Evolutionary conservation across 495 filamentous ascomycete genomes (phyloP), one percentile per base, ranked within the genome.

Genomic region (Lichina pygmaea): DNA sequence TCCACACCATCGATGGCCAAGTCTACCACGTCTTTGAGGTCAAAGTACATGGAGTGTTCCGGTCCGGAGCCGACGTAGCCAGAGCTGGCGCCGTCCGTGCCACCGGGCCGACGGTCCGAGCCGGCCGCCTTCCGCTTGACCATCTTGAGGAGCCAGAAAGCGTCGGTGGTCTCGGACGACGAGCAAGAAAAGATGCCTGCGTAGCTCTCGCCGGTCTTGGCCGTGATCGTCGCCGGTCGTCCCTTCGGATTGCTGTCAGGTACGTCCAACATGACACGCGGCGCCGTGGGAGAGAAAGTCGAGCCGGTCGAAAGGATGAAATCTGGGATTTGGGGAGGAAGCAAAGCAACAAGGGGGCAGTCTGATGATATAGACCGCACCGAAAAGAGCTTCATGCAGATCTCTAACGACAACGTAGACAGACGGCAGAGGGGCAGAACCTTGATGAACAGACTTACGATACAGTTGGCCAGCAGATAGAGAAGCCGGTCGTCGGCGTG

Each of bases 121-220:
- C 57, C 52, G 32, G 65, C 61, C 13, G 60, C 51, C 50, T 68
- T 70, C 49, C 74, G 73, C 58, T 77, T 75, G 32, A 81, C 80
- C 82, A 85, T 86, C 65, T 81, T 91, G 48, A 93, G 67, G 46
- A 71, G 60, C 56, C 81, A 80, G 42, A 66, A 66, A 12, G 72
- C 62, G 45, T 77, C 67, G 44, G 63, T 66, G 13, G 67, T 48
- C 42, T 75, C 72, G 13, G 77, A 56, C 41, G 63, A 65, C 6
- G 67, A 70, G 37, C 70, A 70, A 39, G 68, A 71, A 55, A 78
- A 79, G 47, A 75, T 70, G 50, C 81, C 81, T 39, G 72, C 72
- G 59, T 73, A 89, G 50, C 75, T 71, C 46, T 83, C 78, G 48
- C 77, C 76, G 52, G 62, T 73, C 51, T 71, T 72, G 11, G 78